Evolutionary conservation across 305 asterid genomes (phyloP).

Genomic region (Lippia alba): DNA sequence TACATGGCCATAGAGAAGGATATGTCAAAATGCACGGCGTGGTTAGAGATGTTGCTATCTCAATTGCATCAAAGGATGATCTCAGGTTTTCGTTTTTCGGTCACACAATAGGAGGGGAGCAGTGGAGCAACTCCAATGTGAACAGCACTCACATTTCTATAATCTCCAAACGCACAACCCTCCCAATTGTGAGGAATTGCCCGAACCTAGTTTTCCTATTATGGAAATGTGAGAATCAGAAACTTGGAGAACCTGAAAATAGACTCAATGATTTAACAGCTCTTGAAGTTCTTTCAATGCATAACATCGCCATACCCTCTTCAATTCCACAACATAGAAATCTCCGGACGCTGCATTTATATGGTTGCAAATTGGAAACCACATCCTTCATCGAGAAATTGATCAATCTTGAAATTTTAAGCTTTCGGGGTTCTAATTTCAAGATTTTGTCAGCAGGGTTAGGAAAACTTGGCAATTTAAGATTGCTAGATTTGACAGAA

Average conservation of each 20-base stretch:
- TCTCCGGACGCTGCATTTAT: conserved; percentile 23
- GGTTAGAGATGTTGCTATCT: conserved; percentile 35
- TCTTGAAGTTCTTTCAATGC: conserved; percentile 30
- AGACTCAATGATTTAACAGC: conserved; percentile 6
- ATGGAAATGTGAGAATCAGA: conserved; percentile 10
- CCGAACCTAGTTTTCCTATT: conserved; percentile 25
- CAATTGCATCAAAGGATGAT: conserved; percentile 32
- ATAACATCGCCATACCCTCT: background rate
- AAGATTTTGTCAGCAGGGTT: conserved; percentile 20
- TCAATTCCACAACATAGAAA: conserved; percentile 24
- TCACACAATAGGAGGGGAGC: too few species aligned
- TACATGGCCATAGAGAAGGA: conserved; percentile 6
- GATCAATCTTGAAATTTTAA: conserved; percentile 26
- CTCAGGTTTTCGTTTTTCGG: too few species aligned
- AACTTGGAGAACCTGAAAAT: background rate
- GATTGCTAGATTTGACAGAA: conserved; percentile 28
- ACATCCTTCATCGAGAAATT: conserved; percentile 22
- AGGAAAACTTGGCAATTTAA: conserved; percentile 24
- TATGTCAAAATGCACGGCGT: conserved; percentile 40
- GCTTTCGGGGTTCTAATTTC: conserved; percentile 21
- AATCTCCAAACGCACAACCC: conserved; percentile 2
- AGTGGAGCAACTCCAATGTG: conserved; percentile 2
- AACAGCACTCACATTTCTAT: conserved; percentile 16
- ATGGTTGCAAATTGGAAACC: conserved; percentile 10
- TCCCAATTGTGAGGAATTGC: conserved; percentile 20